Conservation (phyloP, 345 rosid species). For the Populus davidiana region DNA sequence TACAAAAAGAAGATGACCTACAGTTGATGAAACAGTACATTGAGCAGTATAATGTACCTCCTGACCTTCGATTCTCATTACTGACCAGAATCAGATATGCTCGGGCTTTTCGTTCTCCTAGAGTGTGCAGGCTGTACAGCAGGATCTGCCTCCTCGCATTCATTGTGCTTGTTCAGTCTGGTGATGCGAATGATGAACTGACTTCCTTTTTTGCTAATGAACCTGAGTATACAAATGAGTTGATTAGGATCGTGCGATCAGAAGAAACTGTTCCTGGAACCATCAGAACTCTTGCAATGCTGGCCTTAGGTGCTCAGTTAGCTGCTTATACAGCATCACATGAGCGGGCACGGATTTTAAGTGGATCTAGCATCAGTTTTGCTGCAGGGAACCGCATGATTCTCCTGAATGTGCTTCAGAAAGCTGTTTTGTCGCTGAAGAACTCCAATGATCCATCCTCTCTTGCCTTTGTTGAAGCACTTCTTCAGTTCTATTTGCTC, state of each 20-base stretch:
- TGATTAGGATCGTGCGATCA: slow-evolving; percentile 83
- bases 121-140: slow-evolving; percentile 83
- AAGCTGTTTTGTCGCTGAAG: slow-evolving; percentile 76
- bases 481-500: slow-evolving; percentile 90
- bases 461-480: slow-evolving; percentile 88
- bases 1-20: slow-evolving; percentile 81
- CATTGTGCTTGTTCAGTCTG: slow-evolving; percentile 88
- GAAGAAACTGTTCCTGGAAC: slow-evolving; percentile 82
- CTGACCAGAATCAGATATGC: slow-evolving; percentile 92
- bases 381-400: slow-evolving; percentile 85
- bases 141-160: slow-evolving; percentile 93
- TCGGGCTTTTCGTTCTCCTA: slow-evolving; percentile 78
- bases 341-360: slow-evolving; percentile 87
- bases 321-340: slow-evolving; percentile 94
- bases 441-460: slow-evolving; percentile 78
- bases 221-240: slow-evolving; percentile 93
- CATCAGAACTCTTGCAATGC: slow-evolving; percentile 91
- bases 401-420: slow-evolving; percentile 94
- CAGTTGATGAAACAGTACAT: slow-evolving; percentile 73
- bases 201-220: slow-evolving; percentile 90
- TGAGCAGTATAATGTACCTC: slow-evolving; percentile 68
- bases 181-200: slow-evolving; percentile 88
- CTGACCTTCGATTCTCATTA: slow-evolving; percentile 76
- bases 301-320: slow-evolving; percentile 86
- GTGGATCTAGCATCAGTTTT: slow-evolving; percentile 91